Evolutionary conservation across 2,329 filamentous ascomycete genomes (phyloP), one percentile per base, ranked within the genome.

Genomic region (Trichoderma citrinoviride): DNA sequence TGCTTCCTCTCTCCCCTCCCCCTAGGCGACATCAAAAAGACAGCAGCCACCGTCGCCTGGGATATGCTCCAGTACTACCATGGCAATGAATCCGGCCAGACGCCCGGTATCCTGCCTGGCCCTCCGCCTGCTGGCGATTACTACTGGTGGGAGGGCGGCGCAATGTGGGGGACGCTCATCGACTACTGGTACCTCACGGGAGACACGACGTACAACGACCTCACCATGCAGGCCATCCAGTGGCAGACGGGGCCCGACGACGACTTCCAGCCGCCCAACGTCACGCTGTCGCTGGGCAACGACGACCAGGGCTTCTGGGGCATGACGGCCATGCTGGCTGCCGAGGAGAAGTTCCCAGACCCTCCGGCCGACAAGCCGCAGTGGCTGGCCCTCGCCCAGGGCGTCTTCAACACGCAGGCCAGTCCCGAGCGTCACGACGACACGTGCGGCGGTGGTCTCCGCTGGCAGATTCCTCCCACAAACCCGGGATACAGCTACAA

Each of bases 401-500:
- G 82, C 41, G 85, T 91, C 19, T 93, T 86, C 71, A 87, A 88
- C 70, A 82, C 82, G 1, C 79, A 82, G 58, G 84, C 82, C 2
- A 73, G 72, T 21, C 77, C 79, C 1, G 82, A 86, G 52, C 89
- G 89, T 79, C 87, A 91, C 71, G 81, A 81, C 8, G 75, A 78
- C 0, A 76, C 76, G 0, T 81, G 80, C 19, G 86, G 85, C 66
- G 83, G 82, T 50, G 91, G 90, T 21, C 75, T 93, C 67, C 83
- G 89, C 70, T 92, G 90, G 90, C 91, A 94, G 78, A 90, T 94
- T 67, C 91, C 87, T 68, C 80, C 84, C 6, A 87, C 89, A 70
- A 92, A 93, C 74, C 83, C 81, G 52, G 91, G 91, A 40, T 94
- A 91, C 75, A 82, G 88, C 72, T 93, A 93, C 81, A 95, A 88